Evolutionary conservation across 2,329 filamentous ascomycete species (phyloP).

Genomic region (Penicillium sp.): DNA sequence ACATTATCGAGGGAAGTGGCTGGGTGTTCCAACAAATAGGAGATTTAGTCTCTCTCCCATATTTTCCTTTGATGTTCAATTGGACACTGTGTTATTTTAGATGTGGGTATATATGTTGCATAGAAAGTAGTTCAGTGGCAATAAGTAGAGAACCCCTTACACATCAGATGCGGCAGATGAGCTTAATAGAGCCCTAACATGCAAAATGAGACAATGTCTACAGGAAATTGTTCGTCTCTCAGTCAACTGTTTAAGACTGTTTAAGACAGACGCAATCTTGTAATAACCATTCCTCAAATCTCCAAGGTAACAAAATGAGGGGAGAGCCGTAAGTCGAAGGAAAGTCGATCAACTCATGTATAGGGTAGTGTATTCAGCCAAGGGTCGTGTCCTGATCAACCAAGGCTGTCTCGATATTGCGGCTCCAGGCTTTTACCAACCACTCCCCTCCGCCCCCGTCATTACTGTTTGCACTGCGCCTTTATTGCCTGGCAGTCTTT

Average conservation of each 20-base stretch:
- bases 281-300: neutral
- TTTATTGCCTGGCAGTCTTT: neutral
- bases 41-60: neutral
- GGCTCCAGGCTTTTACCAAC: neutral
- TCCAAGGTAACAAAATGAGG: conserved; percentile 2
- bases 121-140: neutral
- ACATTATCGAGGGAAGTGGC: neutral
- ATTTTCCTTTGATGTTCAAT: neutral
- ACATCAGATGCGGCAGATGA: conserved; percentile 1
- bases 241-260: neutral
- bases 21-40: neutral
- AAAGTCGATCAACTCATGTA: conserved; percentile 7
- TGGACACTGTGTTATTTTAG: neutral
- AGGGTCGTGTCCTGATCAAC: conserved; percentile 9
- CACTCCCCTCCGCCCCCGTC: neutral
- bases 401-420: neutral
- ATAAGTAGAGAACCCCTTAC: conserved; percentile 7
- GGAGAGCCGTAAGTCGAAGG: conserved; percentile 1
- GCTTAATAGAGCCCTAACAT: conserved; percentile 10
- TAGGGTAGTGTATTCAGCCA: neutral
- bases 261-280: neutral
- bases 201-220: conserved; percentile 3
- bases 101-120: neutral
- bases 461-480: neutral
- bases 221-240: neutral